Percentiles rank a stretch among this genome's conserved stretches.
Evolutionary conservation across 352 stramenopile genomes (phyloP).

Genomic region (Phytophthora brassicae): DNA sequence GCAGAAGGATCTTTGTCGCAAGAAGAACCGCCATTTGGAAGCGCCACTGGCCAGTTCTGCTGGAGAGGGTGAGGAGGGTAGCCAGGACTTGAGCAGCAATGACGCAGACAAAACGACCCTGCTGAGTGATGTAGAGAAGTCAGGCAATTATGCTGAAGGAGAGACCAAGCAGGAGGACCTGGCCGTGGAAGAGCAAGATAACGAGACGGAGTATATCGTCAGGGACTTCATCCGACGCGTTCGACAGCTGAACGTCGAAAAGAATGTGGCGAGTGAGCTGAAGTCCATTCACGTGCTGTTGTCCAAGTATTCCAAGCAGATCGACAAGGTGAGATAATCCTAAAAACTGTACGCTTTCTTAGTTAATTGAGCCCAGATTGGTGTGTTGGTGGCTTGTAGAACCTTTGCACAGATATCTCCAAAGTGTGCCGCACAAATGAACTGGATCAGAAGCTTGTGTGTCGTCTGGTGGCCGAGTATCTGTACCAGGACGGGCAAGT

Average conservation of each 20-base stretch:
- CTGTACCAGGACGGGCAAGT: conserved; percentile 82
- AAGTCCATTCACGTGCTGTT: conserved; percentile 69
- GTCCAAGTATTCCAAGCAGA: conserved; percentile 80
- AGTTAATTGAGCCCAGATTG: not conserved
- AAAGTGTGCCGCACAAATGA: conserved; percentile 66
- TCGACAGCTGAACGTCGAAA: conserved; percentile 68
- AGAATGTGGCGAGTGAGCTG: conserved; percentile 67
- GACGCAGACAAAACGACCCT: not conserved
- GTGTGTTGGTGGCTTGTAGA: conserved; percentile 28
- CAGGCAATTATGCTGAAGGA: conserved; percentile 8
- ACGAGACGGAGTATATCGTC: conserved; percentile 66
- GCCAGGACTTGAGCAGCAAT: not conserved
- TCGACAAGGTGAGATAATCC: conserved; percentile 63
- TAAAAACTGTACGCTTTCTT: not conserved
- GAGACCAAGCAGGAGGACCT: conserved; percentile 33
- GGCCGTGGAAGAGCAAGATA: conserved; percentile 51
- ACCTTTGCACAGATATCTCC: conserved; percentile 62
- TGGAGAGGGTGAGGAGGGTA: conserved; percentile 11
- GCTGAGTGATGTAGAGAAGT: not conserved
- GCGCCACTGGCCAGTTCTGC: conserved; percentile 10
- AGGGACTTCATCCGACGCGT: conserved; percentile 69
- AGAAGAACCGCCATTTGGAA: conserved; percentile 46
- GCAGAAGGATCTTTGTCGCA: conserved; percentile 62
- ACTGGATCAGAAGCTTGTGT: conserved; percentile 66
- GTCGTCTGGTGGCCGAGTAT: conserved; percentile 70